Base-by-base conservation (phyloP, 2,329 filamentous ascomycete genomes). In the Nannizziopsis arthrosporioides region DNA sequence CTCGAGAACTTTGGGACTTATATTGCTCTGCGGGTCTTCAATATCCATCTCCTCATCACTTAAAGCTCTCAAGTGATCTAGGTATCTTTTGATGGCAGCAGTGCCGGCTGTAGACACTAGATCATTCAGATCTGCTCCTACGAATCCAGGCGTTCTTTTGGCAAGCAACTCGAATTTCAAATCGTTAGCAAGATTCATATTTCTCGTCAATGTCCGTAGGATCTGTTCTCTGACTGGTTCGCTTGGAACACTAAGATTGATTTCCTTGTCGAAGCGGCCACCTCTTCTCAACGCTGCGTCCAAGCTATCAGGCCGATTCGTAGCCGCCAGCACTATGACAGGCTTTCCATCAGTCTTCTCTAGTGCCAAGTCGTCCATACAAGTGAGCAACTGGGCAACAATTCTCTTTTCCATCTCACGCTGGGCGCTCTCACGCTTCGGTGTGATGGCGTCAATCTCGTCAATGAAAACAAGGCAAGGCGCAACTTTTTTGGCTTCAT, bases 391-490 rank as follows among this genome's bases (percentile, higher is more conserved):
- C 60, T 94, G 85, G 0, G 81, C 78, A 10, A 93, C 82, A 53
- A 93, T 92, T 46, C 88, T 74, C 60, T 87, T 85, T 62, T 94
- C 88, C 79, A 93, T 90, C 55, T 94, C 87, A 59, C 84, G 82
- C 59, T 92, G 84, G 1, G 84, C 80, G 47, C 79, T 85, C 53
- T 94, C 86, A 48, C 84, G 75, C 63, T 93, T 94, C 0, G 85
- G 85, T 43, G 88, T 85, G 57, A 96, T 92, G 3, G 84, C 82
- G 64, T 98, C 89, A 45, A 96, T 85, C 56, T 94, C 84, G 56
- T 94, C 88, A 49, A 96, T 84, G 59, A 95, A 93, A 3, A 98
- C 75, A 4, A 98, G 73, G 59, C 87, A 94, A 0, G 92, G 92
- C 0, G 90, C 89, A 34, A 89, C 75, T 48, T 79, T 77, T 62